phyloP scores from a whole-genome alignment of 192 early-diverging fungal species.

The Physocladia obscura region DNA sequence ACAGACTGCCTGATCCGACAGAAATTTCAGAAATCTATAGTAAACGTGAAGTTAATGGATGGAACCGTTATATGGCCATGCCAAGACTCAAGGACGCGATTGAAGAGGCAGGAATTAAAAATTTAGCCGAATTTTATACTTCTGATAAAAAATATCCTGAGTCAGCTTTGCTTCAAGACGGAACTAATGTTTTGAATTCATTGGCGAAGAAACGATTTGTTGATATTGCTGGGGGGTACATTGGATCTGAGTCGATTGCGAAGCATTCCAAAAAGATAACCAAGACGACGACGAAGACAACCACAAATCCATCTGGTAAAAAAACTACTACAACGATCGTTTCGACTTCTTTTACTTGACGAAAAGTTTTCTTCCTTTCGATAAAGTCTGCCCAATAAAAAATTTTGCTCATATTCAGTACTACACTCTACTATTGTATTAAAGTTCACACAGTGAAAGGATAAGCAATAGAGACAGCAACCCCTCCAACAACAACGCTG shows the following conservation, averaged over 20 bases:
- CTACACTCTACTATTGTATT: no score
- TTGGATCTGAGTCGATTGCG: no score
- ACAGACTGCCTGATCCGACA: background rate
- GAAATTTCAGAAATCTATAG: slow-evolving; percentile 1
- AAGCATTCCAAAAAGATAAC: no score
- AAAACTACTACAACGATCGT: no score
- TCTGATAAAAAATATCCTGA: slow-evolving; percentile 5
- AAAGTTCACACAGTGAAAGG: background rate
- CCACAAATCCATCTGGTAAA: no score
- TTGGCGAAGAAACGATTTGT: background rate
- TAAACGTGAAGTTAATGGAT: background rate
- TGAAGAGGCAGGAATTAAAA: background rate
- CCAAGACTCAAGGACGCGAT: background rate
- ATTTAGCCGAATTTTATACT: slow-evolving; percentile 1
- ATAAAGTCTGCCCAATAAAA: no score
- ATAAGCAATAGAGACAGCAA: background rate
- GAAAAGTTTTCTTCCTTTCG: no score
- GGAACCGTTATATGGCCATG: background rate
- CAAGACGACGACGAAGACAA: no score
- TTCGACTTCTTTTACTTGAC: no score
- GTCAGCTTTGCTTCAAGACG: background rate
- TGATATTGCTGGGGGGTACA: no score
- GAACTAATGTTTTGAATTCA: background rate
- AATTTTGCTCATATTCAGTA: no score
- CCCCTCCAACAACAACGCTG: background rate